Conservation (phyloP, 2,329 filamentous ascomycete species). For the Aspergillus pseudoviridinutans region DNA sequence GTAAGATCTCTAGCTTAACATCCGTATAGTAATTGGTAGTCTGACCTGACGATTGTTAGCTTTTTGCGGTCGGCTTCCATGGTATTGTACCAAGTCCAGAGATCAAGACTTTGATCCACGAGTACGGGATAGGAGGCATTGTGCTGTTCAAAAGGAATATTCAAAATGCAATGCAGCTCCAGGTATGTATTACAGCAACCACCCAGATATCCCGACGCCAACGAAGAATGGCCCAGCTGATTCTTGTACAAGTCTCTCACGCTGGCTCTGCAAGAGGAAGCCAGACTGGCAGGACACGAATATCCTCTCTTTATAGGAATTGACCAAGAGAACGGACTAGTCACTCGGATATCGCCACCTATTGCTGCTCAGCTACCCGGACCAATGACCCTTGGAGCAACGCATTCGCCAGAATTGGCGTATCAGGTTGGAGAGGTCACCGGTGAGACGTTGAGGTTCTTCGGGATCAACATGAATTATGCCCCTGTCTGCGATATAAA, state of each 20-base stretch:
- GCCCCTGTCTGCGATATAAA: slow-evolving; percentile 44
- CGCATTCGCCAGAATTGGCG: slow-evolving; percentile 31
- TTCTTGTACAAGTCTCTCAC: slow-evolving; percentile 24
- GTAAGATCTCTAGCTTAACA: slow-evolving; percentile 13
- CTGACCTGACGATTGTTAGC: slow-evolving; percentile 21
- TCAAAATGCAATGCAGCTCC: slow-evolving; percentile 36
- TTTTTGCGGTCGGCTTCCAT: slow-evolving; percentile 45
- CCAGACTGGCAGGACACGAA: slow-evolving; percentile 36
- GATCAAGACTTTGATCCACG: slow-evolving; percentile 41
- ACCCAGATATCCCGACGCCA: background rate
- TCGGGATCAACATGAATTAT: slow-evolving; percentile 47
- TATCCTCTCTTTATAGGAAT: slow-evolving; percentile 43
- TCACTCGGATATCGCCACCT: slow-evolving; percentile 40
- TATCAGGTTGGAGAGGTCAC: slow-evolving; percentile 36
- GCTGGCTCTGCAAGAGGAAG: slow-evolving; percentile 37
- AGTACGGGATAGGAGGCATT: slow-evolving; percentile 40
- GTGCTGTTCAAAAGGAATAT: slow-evolving; percentile 44
- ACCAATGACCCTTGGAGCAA: slow-evolving; percentile 44
- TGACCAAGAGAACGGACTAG: slow-evolving; percentile 45
- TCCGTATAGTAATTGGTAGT: background rate
- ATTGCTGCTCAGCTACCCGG: slow-evolving; percentile 41
- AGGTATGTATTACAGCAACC: slow-evolving; percentile 14
- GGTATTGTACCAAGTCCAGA: slow-evolving; percentile 36
- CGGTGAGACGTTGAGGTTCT: slow-evolving; percentile 34
- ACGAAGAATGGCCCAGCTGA: background rate